Conservation (phyloP, 371 early-diverging fungal genomes). For the Mortierella sp. region DNA sequence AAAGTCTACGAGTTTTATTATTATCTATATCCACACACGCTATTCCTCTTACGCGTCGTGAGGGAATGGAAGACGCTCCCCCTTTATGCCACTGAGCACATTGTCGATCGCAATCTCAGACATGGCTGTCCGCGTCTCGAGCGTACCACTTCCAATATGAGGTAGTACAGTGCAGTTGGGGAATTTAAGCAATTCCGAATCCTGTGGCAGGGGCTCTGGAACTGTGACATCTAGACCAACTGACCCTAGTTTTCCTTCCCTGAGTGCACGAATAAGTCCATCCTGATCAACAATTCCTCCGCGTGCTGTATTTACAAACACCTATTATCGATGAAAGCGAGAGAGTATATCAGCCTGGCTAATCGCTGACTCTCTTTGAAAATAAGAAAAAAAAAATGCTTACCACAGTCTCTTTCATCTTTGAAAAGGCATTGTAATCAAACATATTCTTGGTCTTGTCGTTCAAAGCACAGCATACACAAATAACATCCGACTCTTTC, state of each 20-base stretch:
- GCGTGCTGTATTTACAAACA: conserved; percentile 87
- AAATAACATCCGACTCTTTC: conserved; percentile 75
- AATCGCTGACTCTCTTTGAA: not conserved
- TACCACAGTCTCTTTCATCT: conserved; percentile 80
- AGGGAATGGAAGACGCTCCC: conserved; percentile 41
- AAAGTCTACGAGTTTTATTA: too few relatives aligned
- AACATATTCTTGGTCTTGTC: conserved; percentile 80
- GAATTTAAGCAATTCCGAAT: conserved; percentile 71
- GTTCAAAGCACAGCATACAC: conserved; percentile 81
- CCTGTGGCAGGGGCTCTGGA: conserved; percentile 84
- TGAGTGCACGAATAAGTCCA: conserved; percentile 78
- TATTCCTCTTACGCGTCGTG: conserved; percentile 30
- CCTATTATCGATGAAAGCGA: conserved; percentile 31
- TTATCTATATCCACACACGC: not conserved
- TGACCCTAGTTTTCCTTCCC: conserved; percentile 71
- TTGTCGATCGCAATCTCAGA: conserved; percentile 75
- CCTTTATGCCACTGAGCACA: conserved; percentile 63
- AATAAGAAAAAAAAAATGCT: conserved; percentile 10
- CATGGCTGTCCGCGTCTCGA: conserved; percentile 89
- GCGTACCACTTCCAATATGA: conserved; percentile 80
- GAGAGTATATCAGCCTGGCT: not conserved
- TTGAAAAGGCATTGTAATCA: conserved; percentile 67
- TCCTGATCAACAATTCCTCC: conserved; percentile 86
- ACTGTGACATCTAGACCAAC: conserved; percentile 90
- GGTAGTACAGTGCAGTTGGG: conserved; percentile 76